Evolutionary conservation across 441 rosid species (phyloP).

Genomic region (Erodium chrysanthum): DNA sequence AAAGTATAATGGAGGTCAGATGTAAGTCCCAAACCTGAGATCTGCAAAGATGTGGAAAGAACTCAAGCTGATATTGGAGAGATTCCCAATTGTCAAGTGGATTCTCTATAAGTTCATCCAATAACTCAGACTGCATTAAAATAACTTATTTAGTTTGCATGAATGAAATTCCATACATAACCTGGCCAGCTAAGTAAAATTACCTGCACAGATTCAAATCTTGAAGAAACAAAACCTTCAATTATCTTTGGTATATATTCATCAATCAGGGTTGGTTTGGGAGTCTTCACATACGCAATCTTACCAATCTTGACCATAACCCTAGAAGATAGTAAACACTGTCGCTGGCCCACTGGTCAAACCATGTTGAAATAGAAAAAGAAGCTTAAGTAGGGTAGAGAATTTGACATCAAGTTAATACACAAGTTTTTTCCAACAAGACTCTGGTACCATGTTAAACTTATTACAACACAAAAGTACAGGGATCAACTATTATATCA

Average conservation of each 20-base stretch:
- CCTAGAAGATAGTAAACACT: constrained; percentile 94
- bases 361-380: neutral
- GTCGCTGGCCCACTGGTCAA: constrained; percentile 93
- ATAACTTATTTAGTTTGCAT: neutral
- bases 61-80: constrained; percentile 95
- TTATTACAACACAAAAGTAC: too few relatives aligned
- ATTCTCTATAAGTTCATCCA: constrained; percentile 75
- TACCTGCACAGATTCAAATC: constrained; percentile 94
- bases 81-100: constrained; percentile 92
- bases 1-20: constrained; percentile 1
- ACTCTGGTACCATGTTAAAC: too few relatives aligned
- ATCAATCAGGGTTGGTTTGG: constrained; percentile 90
- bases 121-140: constrained; percentile 51
- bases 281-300: constrained; percentile 81
- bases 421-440: too few relatives aligned
- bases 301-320: constrained; percentile 88
- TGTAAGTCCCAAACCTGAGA: constrained; percentile 58
- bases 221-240: constrained; percentile 87
- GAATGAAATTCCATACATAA: neutral
- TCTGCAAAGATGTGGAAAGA: constrained; percentile 91
- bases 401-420: too few relatives aligned
- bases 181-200: neutral
- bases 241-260: constrained; percentile 93
- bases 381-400: neutral
- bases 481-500: too few relatives aligned